phyloP scores from a whole-genome alignment of 1,284 basidiomycete genomes.

The Puccinia polysora region DNA sequence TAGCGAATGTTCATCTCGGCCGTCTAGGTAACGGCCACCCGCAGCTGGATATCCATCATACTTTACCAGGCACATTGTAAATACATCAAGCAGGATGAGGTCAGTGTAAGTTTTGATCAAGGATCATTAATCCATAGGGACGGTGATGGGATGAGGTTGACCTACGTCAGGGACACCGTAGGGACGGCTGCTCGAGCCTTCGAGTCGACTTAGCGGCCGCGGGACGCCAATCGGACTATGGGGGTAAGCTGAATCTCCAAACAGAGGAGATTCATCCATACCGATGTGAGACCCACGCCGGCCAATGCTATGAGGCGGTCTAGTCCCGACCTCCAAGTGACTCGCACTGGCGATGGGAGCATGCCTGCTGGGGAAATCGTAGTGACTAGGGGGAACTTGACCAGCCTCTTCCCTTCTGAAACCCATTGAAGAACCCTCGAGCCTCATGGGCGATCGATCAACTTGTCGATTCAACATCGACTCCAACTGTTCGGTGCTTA shows the following conservation, averaged over 20 bases:
- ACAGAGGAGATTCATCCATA: slow-evolving; percentile 24
- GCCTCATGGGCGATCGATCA: slow-evolving; percentile 8
- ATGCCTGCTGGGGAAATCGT: slow-evolving; percentile 6
- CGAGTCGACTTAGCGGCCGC: slow-evolving; percentile 8
- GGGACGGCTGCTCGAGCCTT: slow-evolving; percentile 2
- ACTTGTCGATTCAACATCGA: slow-evolving; percentile 7
- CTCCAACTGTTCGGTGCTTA: slow-evolving; percentile 29
- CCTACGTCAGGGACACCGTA: slow-evolving; percentile 1
- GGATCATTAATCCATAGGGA: not conserved
- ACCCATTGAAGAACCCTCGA: not conserved
- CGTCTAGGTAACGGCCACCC: not conserved
- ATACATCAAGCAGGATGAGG: slow-evolving; percentile 14
- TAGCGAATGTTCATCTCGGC: not conserved
- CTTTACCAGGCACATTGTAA: slow-evolving; percentile 5
- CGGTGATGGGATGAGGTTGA: not conserved
- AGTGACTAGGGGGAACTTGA: not conserved
- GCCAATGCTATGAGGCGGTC: not conserved
- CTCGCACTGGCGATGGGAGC: not conserved
- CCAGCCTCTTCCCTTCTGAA: slow-evolving; percentile 2
- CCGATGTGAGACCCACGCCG: slow-evolving; percentile 9
- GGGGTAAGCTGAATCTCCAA: slow-evolving; percentile 11
- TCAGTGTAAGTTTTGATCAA: not conserved
- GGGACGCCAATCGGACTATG: slow-evolving; percentile 2
- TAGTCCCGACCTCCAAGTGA: not conserved
- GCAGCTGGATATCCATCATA: not conserved